Evolutionary conservation across 495 filamentous ascomycete genomes (phyloP), one percentile per base, ranked within the genome.

Genomic region (Penicillium bialowiezense): DNA sequence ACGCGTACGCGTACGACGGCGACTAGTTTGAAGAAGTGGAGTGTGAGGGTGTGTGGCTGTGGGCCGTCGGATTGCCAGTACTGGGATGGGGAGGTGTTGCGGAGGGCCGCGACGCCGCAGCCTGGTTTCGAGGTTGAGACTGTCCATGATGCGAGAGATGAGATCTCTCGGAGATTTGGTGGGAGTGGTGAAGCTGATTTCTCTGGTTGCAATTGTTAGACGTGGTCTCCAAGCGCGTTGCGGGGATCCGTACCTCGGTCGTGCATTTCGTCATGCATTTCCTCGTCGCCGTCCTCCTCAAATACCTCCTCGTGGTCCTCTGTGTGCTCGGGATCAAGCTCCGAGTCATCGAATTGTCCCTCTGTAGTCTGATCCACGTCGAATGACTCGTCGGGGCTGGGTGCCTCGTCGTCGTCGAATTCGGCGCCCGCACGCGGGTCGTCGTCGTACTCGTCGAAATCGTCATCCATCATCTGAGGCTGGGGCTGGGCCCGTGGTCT

Each of bases 21-120:
- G 38, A 97, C 93, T 7, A 91, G 78, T 61, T 95, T 95, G 71
- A 93, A 86, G 70, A 98, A 98, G 68, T 97, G 92, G 14, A 96
- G 84, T 29, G 88, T 96, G 19, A 98, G 79, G n/a, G 83, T 81
- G 54, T 98, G 93, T 12, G 93, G 93, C 59, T 98, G 93, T 5
- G 92, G 91, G 1, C 93, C 95, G 65, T 97, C 95, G 13, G 90
- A 95, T 67, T 97, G 93, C 93, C 93, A 98, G 76, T 90, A 97
- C 53, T 86, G 82, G 39, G 77, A 70, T 2, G 87, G 81, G 36
- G 90, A 87, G 18, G 91, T 87, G 61, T 84, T 79, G 17, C 90
- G 86, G 18, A 98, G 84, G 54, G 92, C 89, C 24, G 85, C 79
- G 36, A 96, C 85, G 29, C 90, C 90, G 64, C 88, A 95, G 46